Conservation (phyloP, 2,329 filamentous ascomycete genomes). For the Fusarium multiceps region DNA sequence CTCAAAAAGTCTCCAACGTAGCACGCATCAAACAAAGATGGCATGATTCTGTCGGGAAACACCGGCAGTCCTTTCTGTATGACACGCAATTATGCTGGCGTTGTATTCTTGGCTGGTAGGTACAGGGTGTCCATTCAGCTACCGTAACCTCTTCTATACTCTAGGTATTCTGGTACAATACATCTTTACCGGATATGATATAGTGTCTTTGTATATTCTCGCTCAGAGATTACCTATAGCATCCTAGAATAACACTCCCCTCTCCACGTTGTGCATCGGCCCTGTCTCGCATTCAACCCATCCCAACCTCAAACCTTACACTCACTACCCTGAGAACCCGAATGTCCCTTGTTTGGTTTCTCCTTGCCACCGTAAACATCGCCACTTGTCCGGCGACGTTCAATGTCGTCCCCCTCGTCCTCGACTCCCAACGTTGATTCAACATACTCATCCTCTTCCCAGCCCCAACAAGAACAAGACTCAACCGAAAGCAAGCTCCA, state of each 20-base stretch:
- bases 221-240: constrained; percentile 11
- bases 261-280: constrained; percentile 3
- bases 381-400: constrained; percentile 26
- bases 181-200: constrained; percentile 15
- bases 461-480: constrained; percentile 18
- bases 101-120: constrained; percentile 13
- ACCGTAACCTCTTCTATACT: background rate
- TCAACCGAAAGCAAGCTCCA: constrained; percentile 34
- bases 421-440: constrained; percentile 23
- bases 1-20: constrained; percentile 3
- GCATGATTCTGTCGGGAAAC: constrained; percentile 46
- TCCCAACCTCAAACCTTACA: background rate
- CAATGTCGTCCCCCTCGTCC: constrained; percentile 39
- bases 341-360: constrained; percentile 30
- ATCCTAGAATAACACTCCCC: constrained; percentile 32
- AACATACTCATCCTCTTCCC: constrained; percentile 20
- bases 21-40: constrained; percentile 40
- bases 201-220: constrained; percentile 28
- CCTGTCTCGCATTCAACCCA: constrained; percentile 31
- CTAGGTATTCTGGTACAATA: background rate
- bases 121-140: constrained; percentile 6
- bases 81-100: constrained; percentile 32
- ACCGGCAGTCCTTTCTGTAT: constrained; percentile 34
- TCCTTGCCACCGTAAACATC: constrained; percentile 28
- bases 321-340: background rate